phyloP scores from a whole-genome alignment of 2,329 filamentous ascomycete genomes.

The Penicillium decumbens region DNA sequence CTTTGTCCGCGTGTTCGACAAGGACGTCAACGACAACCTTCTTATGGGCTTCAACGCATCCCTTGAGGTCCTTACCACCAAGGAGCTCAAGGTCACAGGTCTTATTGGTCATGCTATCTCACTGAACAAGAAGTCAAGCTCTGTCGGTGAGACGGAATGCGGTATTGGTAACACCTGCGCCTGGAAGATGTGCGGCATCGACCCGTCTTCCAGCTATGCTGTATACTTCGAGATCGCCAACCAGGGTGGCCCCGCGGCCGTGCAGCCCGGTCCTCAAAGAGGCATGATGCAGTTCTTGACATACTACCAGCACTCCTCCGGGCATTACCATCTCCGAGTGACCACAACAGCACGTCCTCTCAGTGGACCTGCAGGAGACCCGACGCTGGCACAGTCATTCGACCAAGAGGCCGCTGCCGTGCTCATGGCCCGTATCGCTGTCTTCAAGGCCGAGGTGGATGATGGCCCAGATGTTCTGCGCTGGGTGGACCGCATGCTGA shows the following conservation, averaged over 20 bases:
- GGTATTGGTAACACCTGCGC: slow-evolving; percentile 98
- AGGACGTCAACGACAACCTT: slow-evolving; percentile 89
- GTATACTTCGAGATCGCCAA: slow-evolving; percentile 97
- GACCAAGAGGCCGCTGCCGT: slow-evolving; percentile 97
- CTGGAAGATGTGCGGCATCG: slow-evolving; percentile 99
- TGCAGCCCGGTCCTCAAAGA: slow-evolving; percentile 82
- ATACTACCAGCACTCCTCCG: slow-evolving; percentile 96
- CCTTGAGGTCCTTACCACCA: slow-evolving; percentile 91
- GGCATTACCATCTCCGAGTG: slow-evolving; percentile 91
- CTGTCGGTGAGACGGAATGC: slow-evolving; percentile 95
- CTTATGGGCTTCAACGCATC: slow-evolving; percentile 98
- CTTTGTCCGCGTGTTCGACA: slow-evolving; percentile 94
- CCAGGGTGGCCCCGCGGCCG: slow-evolving; percentile 78
- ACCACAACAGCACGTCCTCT: slow-evolving; percentile 89
- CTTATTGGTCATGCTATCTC: slow-evolving; percentile 95
- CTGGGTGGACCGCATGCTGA: slow-evolving; percentile 98
- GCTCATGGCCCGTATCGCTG: slow-evolving; percentile 97
- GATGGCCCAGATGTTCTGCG: slow-evolving; percentile 96
- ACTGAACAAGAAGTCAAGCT: slow-evolving; percentile 95
- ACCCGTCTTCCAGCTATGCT: slow-evolving; percentile 87
- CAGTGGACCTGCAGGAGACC: slow-evolving; percentile 89
- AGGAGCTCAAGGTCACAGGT: slow-evolving; percentile 96
- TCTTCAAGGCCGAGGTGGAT: slow-evolving; percentile 97
- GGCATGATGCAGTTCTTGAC: slow-evolving; percentile 98
- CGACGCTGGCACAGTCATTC: slow-evolving; percentile 92